These are phyloP conservation scores for Globisporangium spinosum DNA, from an alignment of 352 stramenopile genomes.

Conservation along the genomic window DNA sequence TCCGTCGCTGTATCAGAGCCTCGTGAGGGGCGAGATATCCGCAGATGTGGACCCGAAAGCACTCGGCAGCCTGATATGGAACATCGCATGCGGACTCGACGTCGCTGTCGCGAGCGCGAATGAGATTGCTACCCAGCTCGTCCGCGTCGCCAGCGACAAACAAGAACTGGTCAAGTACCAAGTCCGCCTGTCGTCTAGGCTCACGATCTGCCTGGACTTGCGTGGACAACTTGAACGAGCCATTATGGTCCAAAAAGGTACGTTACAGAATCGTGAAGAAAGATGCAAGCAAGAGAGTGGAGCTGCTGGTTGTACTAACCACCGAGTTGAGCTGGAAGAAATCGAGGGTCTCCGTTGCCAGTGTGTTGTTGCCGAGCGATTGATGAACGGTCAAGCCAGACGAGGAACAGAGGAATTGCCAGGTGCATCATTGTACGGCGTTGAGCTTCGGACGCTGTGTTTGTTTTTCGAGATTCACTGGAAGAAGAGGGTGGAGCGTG, in stretches of 20 bases:
- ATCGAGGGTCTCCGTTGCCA: constrained; percentile 35
- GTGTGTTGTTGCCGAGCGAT: constrained; percentile 27
- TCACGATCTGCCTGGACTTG: constrained; percentile 46
- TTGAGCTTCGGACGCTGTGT: constrained; percentile 49
- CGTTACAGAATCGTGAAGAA: constrained; percentile 14
- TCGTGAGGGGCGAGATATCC: constrained; percentile 6
- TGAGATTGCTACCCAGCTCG: background rate
- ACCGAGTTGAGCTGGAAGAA: constrained; percentile 17
- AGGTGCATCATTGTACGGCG: constrained; percentile 40
- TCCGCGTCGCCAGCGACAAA: background rate
- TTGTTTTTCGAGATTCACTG: constrained; percentile 46
- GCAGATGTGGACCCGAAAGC: constrained; percentile 18
- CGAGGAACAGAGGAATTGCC: constrained; percentile 28
- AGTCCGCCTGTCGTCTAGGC: constrained; percentile 22
- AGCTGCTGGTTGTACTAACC: background rate
- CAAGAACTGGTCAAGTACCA: constrained; percentile 9
- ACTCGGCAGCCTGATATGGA: constrained; percentile 42
- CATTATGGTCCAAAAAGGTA: constrained; percentile 27
- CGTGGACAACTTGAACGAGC: constrained; percentile 37
- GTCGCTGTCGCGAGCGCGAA: constrained; percentile 34
- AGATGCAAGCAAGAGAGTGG: background rate
- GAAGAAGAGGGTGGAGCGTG: constrained; percentile 26
- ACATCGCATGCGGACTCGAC: constrained; percentile 44
- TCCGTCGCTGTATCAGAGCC: constrained; percentile 20
- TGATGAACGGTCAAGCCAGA: constrained; percentile 31